Conservation (phyloP, 2,329 filamentous ascomycete species). For the Ilyonectria destructans region DNA sequence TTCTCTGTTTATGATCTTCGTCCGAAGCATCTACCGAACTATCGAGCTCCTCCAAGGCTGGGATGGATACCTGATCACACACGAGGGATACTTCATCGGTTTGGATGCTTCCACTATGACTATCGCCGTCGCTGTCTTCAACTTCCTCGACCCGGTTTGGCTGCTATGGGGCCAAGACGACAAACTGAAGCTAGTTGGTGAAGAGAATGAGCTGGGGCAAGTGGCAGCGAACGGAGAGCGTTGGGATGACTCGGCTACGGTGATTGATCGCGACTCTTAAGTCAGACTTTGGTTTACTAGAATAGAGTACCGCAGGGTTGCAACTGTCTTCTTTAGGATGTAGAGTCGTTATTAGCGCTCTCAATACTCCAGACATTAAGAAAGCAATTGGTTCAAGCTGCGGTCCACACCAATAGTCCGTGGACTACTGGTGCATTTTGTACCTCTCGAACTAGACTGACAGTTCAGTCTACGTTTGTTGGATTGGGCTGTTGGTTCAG, state of each 20-base stretch:
- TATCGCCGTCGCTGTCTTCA: conserved; percentile 16
- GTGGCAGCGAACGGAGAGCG: not conserved
- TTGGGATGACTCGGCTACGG: not conserved
- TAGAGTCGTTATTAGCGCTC: not conserved
- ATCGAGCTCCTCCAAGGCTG: conserved; percentile 27
- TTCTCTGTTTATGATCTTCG: conserved; percentile 11
- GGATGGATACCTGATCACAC: conserved; percentile 26
- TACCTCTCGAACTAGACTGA: too few relatives aligned
- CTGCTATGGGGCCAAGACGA: conserved; percentile 8
- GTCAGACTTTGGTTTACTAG: not conserved
- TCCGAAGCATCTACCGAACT: conserved; percentile 28
- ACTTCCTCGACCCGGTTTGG: conserved; percentile 19
- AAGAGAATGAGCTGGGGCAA: not conserved
- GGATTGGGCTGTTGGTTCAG: not conserved
- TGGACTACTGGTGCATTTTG: too few relatives aligned
- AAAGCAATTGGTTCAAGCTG: too few relatives aligned
- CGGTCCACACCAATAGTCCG: too few relatives aligned
- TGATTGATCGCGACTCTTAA: not conserved
- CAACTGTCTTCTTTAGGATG: not conserved
- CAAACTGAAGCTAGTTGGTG: not conserved
- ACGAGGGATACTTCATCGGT: conserved; percentile 22
- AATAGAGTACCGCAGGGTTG: not conserved
- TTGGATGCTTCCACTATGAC: conserved; percentile 13
- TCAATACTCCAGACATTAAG: too few relatives aligned
- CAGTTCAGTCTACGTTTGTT: too few relatives aligned